phyloP scores from a whole-genome alignment of 805 yeast genomes.

The Clavispora carvajalis region DNA sequence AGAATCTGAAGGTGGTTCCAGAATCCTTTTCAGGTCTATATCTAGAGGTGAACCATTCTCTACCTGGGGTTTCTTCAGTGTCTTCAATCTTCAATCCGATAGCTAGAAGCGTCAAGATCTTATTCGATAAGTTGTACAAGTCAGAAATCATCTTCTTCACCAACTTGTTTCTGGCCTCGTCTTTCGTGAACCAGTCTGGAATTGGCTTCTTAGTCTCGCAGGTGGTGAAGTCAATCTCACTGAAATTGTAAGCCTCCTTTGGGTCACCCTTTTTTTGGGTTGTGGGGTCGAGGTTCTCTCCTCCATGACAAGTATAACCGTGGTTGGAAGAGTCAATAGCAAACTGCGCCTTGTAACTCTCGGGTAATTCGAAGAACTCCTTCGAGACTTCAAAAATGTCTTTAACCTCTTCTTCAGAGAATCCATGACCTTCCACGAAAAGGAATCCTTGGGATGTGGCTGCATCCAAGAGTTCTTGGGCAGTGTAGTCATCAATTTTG shows the following conservation, averaged over 20 bases:
- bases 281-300: conserved; percentile 44
- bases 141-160: conserved; percentile 36
- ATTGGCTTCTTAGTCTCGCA: conserved; percentile 39
- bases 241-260: conserved; percentile 68
- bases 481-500: conserved; percentile 37
- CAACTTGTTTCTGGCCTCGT: conserved; percentile 36
- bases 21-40: conserved; percentile 48
- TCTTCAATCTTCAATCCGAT: conserved; percentile 59
- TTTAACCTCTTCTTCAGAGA: conserved; percentile 50
- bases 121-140: conserved; percentile 45
- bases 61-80: conserved; percentile 25
- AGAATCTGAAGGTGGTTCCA: conserved; percentile 63
- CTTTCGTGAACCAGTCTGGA: conserved; percentile 47
- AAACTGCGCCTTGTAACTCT: conserved; percentile 43
- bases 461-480: conserved; percentile 49
- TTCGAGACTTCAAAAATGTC: conserved; percentile 44
- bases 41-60: conserved; percentile 59
- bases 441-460: conserved; percentile 63
- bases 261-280: conserved; percentile 47
- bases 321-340: conserved; percentile 52
- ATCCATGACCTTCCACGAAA: conserved; percentile 64
- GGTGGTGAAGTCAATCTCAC: conserved; percentile 44
- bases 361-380: conserved; percentile 48
- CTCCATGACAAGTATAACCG: conserved; percentile 54
- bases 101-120: conserved; percentile 52